Base-by-base conservation (phyloP, 352 stramenopile genomes). In the Aphanomyces invadans region DNA sequence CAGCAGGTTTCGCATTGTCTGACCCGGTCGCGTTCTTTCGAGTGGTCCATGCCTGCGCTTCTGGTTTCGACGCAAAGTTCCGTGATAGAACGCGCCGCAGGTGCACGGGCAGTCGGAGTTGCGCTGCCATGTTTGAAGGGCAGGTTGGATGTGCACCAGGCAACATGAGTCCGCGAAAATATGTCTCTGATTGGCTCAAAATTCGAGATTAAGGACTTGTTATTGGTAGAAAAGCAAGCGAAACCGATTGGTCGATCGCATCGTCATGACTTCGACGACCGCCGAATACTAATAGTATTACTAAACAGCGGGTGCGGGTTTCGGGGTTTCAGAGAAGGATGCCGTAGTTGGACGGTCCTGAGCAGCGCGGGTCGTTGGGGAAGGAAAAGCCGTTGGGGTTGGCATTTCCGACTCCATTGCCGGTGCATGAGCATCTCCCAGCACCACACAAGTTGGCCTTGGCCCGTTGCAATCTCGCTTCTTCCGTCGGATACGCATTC, bases 381-480 rank as follows among this genome's bases (percentile, higher is more conserved):
- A 88, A 92, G 45, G 74, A 86, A 32, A 89, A 77, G 42, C 78
- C 83, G 60, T 78, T 87, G 19, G 80, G 75, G 57, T 92, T 92
- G n/a, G 69, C 75, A 53, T 92, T 90, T 53, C 83, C 83, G 10
- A 86, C 74, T 15, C 76, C 70, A 39, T 75, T 87, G n/a, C 76
- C 77, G 32, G 75, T 74, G 68, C 83, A 92, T 15, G 81, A 88
- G 46, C 83, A 92, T 2, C 81, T 75, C 1, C 83, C 83, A 4
- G 81, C 82, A 32, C 81, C 83, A 61, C 83, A 92, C 9, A 60
- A 70, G 54, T 90, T 89, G 4, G 83, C 89, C 66, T 92, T 89
- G 38, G 70, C 76, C 9, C 68, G 69, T 71, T 89, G 81, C 26
- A 92, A 68, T 10, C 75, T 71, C 21, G 78, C 74, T 59, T 92